A percentile compares a stretch with the other conserved stretches of the same genome.
Evolutionary conservation across 78 protist species (phyloP).

Genomic region (Dictyostelium citrinum): DNA sequence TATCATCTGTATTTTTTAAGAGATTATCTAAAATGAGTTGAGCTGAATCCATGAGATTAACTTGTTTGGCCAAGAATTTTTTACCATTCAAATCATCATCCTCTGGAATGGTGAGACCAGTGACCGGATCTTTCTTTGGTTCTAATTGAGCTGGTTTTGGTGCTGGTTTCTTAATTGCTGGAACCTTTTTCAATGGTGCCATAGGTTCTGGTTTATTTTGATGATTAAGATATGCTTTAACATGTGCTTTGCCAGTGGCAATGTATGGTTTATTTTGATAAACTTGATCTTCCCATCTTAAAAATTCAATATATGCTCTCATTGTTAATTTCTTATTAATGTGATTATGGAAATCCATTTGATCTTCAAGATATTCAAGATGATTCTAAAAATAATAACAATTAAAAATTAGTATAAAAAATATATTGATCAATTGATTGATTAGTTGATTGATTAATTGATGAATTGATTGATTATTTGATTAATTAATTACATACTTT

Average conservation of each 20-base stretch:
- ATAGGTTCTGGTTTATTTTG: neutral
- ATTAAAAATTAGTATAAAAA: too few species aligned
- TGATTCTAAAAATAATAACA: slow-evolving; percentile 70
- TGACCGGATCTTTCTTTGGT: neutral
- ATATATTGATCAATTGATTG: too few species aligned
- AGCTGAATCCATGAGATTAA: neutral
- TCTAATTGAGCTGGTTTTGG: neutral
- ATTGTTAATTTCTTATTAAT: slow-evolving; percentile 92
- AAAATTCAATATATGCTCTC: slow-evolving; percentile 87
- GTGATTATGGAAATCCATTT: slow-evolving; percentile 96
- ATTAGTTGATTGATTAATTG: too few species aligned
- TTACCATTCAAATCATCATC: slow-evolving; percentile 64
- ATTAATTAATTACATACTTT: too few species aligned
- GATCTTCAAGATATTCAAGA: slow-evolving; percentile 92
- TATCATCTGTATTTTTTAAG: slow-evolving; percentile 5
- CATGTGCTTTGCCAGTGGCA: neutral
- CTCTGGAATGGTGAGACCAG: neutral
- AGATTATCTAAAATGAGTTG: neutral
- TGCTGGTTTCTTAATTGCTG: neutral
- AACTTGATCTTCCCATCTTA: slow-evolving; percentile 69
- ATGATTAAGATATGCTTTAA: neutral
- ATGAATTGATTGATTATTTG: too few species aligned
- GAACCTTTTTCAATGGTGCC: slow-evolving; percentile 14
- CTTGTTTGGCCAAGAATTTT: neutral
- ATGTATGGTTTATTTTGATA: neutral